Conservation (phyloP, 208 protist species). For the Wallacemonas rigidus region DNA sequence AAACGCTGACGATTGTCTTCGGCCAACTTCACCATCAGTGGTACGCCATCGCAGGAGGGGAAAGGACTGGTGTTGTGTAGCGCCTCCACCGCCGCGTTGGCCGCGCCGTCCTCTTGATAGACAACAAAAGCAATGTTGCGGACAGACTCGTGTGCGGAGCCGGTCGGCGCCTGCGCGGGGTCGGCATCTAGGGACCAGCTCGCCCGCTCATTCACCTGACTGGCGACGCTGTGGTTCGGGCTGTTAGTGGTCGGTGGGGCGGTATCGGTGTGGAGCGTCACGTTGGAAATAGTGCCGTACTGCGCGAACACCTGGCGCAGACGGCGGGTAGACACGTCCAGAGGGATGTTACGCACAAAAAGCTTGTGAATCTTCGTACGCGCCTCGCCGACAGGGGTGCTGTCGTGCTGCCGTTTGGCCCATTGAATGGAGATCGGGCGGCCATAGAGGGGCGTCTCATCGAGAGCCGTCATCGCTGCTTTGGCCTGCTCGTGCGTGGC, state of each 20-base stretch:
- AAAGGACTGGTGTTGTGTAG: constrained; percentile 74
- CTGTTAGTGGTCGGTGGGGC: constrained; percentile 24
- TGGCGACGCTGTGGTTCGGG: neutral
- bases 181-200: neutral
- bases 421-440: constrained; percentile 76
- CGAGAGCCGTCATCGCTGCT: constrained; percentile 49
- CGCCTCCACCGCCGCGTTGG: constrained; percentile 47
- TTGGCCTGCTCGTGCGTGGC: constrained; percentile 60
- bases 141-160: neutral
- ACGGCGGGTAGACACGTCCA: constrained; percentile 43
- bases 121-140: constrained; percentile 84
- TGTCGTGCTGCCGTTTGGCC: constrained; percentile 83
- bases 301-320: constrained; percentile 47
- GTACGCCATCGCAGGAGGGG: constrained; percentile 47
- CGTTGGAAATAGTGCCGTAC: constrained; percentile 58
- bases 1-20: constrained; percentile 61
- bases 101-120: constrained; percentile 58
- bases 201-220: neutral
- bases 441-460: constrained; percentile 50
- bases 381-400: constrained; percentile 65
- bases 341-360: constrained; percentile 85
- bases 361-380: constrained; percentile 74
- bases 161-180: no score
- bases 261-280: constrained; percentile 77
- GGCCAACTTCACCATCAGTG: constrained; percentile 70